Conservation (phyloP, 257 asterid species). For the Solanum piurae region DNA sequence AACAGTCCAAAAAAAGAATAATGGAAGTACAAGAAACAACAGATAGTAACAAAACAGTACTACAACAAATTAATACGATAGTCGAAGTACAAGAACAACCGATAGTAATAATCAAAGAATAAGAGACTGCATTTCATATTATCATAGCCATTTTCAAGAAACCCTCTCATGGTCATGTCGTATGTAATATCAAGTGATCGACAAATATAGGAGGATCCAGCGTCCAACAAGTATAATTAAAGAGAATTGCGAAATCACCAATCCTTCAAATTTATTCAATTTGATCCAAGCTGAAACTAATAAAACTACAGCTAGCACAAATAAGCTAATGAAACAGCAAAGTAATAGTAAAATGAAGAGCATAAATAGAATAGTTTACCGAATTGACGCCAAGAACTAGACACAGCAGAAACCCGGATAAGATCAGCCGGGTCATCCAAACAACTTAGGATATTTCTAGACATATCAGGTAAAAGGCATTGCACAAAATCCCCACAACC, state of each 20-base stretch:
- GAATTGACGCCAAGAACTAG: slow-evolving; percentile 58
- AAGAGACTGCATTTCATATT: neutral
- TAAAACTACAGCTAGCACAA: neutral
- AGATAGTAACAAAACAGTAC: neutral
- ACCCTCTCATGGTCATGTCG: neutral
- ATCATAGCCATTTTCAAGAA: neutral
- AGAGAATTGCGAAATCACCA: neutral
- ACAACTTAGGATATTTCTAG: slow-evolving; percentile 35
- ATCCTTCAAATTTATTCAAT: neutral
- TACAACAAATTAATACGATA: neutral
- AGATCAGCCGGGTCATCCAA: slow-evolving; percentile 70
- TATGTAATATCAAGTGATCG: neutral
- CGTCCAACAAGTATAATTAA: neutral
- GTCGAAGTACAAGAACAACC: neutral
- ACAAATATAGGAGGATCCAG: neutral
- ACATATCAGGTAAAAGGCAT: slow-evolving; percentile 52
- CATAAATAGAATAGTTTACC: slow-evolving; percentile 32
- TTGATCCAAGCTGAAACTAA: neutral
- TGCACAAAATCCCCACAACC: slow-evolving; percentile 37
- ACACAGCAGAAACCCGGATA: slow-evolving; percentile 54
- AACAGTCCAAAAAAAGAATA: neutral
- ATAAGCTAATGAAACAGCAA: neutral
- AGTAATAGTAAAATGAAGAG: neutral
- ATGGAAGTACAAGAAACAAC: neutral
- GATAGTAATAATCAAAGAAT: neutral